Conservation (phyloP, 2,329 filamentous ascomycete species). For the Alternaria longipes region DNA sequence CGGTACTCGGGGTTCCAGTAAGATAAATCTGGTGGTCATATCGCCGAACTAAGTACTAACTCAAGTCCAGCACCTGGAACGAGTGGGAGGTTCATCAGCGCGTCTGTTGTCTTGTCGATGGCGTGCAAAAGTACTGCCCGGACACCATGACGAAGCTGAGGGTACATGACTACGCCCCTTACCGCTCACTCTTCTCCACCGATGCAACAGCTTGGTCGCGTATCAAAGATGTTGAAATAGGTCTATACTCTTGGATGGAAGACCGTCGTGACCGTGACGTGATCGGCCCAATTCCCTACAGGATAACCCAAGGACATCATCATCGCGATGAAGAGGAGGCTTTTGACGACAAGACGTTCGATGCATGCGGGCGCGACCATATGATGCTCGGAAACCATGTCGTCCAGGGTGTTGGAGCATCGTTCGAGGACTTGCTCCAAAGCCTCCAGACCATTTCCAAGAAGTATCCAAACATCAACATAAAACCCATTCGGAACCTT, state of each 20-base stretch:
- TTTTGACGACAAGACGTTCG: constrained; percentile 48
- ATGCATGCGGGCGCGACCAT: constrained; percentile 45
- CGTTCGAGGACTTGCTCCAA: constrained; percentile 45
- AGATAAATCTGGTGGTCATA: neutral
- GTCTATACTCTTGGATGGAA: constrained; percentile 47
- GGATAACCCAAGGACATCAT: constrained; percentile 45
- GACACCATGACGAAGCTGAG: constrained; percentile 44
- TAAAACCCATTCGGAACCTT: constrained; percentile 40
- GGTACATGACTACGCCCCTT: constrained; percentile 49
- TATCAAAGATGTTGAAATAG: constrained; percentile 45
- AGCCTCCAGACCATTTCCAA: constrained; percentile 42
- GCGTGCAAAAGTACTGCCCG: constrained; percentile 42
- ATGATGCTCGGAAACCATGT: constrained; percentile 47
- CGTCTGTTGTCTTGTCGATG: constrained; percentile 48
- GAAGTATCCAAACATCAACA: constrained; percentile 46
- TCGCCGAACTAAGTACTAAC: constrained; percentile 16
- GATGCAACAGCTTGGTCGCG: constrained; percentile 43
- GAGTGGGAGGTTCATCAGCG: constrained; percentile 51
- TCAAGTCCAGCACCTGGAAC: constrained; percentile 40
- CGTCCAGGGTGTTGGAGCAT: constrained; percentile 44
- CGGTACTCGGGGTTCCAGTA: constrained; percentile 46
- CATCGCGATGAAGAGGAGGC: constrained; percentile 48
- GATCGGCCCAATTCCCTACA: constrained; percentile 44
- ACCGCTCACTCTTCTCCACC: constrained; percentile 46
- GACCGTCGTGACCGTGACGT: constrained; percentile 47